Evolutionary conservation across 805 yeast genomes (phyloP).

Genomic region (Naumovozyma castellii): DNA sequence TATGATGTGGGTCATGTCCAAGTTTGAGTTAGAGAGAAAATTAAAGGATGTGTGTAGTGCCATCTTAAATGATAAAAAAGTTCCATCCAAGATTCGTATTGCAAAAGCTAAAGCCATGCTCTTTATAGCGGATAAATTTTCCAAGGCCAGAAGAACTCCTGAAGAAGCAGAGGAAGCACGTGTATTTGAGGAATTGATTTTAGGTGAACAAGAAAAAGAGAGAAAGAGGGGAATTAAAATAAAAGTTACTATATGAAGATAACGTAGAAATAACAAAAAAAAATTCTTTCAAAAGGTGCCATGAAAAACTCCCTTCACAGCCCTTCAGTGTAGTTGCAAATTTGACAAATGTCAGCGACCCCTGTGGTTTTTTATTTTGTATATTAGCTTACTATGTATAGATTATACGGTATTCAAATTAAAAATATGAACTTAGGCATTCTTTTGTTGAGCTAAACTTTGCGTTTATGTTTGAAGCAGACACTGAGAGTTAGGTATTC

Average conservation of each 20-base stretch:
- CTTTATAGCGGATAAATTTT: conserved; percentile 62
- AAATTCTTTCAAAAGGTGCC: too few relatives aligned
- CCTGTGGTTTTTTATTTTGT: too few relatives aligned
- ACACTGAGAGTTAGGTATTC: too few relatives aligned
- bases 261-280: too few relatives aligned
- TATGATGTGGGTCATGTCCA: conserved; percentile 92
- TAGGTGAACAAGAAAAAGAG: conserved; percentile 62
- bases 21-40: conserved; percentile 74
- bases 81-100: conserved; percentile 51
- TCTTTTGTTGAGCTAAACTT: too few relatives aligned
- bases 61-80: conserved; percentile 58
- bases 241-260: neutral
- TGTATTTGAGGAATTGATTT: conserved; percentile 84
- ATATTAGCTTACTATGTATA: too few relatives aligned
- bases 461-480: too few relatives aligned
- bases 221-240: conserved; percentile 1
- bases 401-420: too few relatives aligned
- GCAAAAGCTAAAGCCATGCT: conserved; percentile 74
- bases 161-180: conserved; percentile 91
- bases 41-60: conserved; percentile 73
- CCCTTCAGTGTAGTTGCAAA: too few relatives aligned
- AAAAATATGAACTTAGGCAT: too few relatives aligned
- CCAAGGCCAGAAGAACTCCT: conserved; percentile 56
- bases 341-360: too few relatives aligned
- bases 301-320: too few relatives aligned